Conservation (phyloP, 768 basidiomycete species). For the Lactifluus rugatus region DNA sequence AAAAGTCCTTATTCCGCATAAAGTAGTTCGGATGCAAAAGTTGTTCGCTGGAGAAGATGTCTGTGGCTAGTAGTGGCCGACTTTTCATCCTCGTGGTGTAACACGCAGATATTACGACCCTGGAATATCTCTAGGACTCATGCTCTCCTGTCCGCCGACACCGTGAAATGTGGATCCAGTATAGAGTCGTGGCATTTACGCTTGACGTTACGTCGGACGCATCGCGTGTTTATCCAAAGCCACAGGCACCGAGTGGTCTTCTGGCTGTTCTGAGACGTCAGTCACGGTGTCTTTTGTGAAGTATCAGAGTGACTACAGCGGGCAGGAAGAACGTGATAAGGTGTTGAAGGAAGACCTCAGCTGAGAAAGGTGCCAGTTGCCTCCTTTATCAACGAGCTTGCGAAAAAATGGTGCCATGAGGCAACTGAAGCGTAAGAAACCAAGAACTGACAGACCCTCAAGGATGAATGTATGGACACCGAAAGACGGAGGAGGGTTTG, state of each 20-base stretch:
- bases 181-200: neutral
- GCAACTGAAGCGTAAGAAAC: neutral
- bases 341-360: neutral
- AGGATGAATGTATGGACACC: neutral
- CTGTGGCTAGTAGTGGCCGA: neutral
- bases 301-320: neutral
- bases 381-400: neutral
- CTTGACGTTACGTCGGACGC: neutral
- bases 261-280: neutral
- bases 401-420: neutral
- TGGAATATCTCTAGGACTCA: neutral
- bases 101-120: no score
- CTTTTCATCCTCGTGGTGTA: neutral
- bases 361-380: neutral
- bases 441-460: neutral
- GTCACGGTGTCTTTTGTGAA: neutral
- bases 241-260: neutral
- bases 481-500: neutral
- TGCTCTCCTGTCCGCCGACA: neutral
- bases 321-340: neutral
- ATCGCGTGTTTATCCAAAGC: neutral
- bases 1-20: neutral
- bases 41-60: neutral
- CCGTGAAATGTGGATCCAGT: neutral
- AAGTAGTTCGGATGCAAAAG: neutral